Evolutionary conservation across 1,284 basidiomycete species (phyloP).

Genomic region (Sutorius eximius): DNA sequence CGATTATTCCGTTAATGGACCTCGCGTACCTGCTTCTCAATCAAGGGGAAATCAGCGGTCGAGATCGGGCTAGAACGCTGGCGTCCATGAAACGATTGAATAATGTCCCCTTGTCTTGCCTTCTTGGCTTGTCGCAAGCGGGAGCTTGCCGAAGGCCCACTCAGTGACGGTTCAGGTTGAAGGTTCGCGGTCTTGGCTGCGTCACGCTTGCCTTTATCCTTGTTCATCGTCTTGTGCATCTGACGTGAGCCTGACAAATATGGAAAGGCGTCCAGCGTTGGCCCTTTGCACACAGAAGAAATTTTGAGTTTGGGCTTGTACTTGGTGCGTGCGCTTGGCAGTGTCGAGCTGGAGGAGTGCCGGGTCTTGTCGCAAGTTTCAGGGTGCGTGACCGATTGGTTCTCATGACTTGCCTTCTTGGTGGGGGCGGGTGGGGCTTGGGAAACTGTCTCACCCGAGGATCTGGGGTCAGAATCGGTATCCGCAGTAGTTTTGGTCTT

Average conservation of each 20-base stretch:
- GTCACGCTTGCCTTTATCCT: conserved; percentile 12
- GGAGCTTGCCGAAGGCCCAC: conserved; percentile 4
- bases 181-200: conserved; percentile 1
- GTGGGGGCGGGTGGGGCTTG: conserved; percentile 1
- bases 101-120: not conserved
- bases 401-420: conserved; percentile 4
- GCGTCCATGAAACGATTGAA: not conserved
- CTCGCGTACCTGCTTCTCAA: conserved; percentile 31
- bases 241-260: conserved; percentile 17
- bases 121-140: conserved; percentile 1
- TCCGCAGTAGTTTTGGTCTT: conserved; percentile 26
- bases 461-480: conserved; percentile 17
- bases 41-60: conserved; percentile 27
- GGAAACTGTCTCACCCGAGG: conserved; percentile 18
- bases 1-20: conserved; percentile 27
- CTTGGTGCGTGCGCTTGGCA: conserved; percentile 32
- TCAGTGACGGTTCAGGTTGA: not conserved
- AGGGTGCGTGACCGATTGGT: conserved; percentile 1
- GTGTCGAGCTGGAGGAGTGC: conserved; percentile 6
- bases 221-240: conserved; percentile 8
- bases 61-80: conserved; percentile 18
- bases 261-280: conserved; percentile 19
- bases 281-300: conserved; percentile 16
- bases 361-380: conserved; percentile 10
- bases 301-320: conserved; percentile 24